Conservation (phyloP, 208 protist genomes). For the Kentomonas sorsogonicus region DNA sequence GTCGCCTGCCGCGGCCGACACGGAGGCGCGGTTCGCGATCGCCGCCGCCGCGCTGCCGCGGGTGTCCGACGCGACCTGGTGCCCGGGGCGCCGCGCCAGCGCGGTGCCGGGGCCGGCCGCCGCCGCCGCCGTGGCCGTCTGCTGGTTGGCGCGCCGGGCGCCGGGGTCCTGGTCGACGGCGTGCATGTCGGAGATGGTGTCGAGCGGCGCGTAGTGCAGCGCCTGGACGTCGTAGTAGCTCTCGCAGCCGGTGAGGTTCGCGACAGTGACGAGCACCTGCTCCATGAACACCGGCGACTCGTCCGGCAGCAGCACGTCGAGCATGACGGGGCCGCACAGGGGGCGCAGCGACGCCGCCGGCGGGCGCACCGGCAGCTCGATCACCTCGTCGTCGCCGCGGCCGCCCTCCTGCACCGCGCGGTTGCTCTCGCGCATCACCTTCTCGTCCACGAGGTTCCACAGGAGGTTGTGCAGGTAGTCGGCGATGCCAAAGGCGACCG, state of each 20-base stretch:
- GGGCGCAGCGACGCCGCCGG: constrained; percentile 13
- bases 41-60: background rate
- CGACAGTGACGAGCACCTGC: constrained; percentile 28
- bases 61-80: too few relatives aligned
- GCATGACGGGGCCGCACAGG: constrained; percentile 34
- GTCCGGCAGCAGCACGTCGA: constrained; percentile 44
- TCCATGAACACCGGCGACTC: constrained; percentile 45
- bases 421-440: too few relatives aligned
- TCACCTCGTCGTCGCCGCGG: background rate
- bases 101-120: background rate
- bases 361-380: constrained; percentile 6
- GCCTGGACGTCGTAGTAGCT: constrained; percentile 39
- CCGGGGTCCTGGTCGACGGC: background rate
- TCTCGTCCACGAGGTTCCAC: too few relatives aligned
- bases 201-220: constrained; percentile 24
- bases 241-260: constrained; percentile 62
- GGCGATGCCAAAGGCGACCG: too few relatives aligned
- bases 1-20: background rate
- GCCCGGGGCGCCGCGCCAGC: background rate
- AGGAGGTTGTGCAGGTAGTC: too few relatives aligned
- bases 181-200: constrained; percentile 10
- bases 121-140: background rate
- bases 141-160: constrained; percentile 1
- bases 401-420: background rate
- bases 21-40: background rate